These are phyloP conservation scores for Botrytis galanthina DNA, from an alignment of 2,329 filamentous ascomycete species.

Conservation along the genomic window DNA sequence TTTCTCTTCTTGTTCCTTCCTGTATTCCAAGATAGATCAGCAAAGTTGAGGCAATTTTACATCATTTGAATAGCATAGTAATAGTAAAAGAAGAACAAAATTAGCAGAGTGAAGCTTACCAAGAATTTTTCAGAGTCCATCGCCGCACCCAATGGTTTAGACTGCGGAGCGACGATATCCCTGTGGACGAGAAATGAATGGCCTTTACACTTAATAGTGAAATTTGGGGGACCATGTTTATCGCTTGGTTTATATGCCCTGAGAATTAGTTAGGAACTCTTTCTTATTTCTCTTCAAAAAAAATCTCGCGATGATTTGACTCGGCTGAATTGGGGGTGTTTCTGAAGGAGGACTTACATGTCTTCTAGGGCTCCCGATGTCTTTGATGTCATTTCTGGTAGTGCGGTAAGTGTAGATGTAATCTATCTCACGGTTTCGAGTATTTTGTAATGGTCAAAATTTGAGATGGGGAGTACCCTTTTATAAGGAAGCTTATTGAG, in stretches of 20 bases:
- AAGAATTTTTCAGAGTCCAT: not conserved
- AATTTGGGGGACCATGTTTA: not conserved
- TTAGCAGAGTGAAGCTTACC: not conserved
- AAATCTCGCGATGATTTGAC: not conserved
- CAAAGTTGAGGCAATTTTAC: not conserved
- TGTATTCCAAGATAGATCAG: not conserved
- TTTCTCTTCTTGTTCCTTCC: not conserved
- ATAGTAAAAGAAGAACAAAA: not conserved
- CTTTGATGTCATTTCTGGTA: not conserved
- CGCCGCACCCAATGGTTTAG: not conserved
- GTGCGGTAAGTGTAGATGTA: not conserved
- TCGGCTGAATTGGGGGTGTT: not conserved
- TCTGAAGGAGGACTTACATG: not conserved
- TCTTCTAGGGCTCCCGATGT: not conserved
- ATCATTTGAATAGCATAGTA: not conserved
- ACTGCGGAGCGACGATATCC: not conserved
- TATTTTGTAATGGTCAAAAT: not conserved
- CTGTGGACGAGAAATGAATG: not conserved
- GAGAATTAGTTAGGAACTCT: not conserved
- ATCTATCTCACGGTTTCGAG: not conserved
- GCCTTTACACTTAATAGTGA: not conserved
- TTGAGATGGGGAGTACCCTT: not conserved
- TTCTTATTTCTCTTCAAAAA: not conserved
- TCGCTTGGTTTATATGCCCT: not conserved
- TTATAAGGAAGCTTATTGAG: not conserved